A percentile compares a stretch with the other conserved stretches of the same genome.
These are phyloP conservation scores for Pythium phragmiticola DNA, from an alignment of 352 stramenopile genomes.

Conservation along the genomic window DNA sequence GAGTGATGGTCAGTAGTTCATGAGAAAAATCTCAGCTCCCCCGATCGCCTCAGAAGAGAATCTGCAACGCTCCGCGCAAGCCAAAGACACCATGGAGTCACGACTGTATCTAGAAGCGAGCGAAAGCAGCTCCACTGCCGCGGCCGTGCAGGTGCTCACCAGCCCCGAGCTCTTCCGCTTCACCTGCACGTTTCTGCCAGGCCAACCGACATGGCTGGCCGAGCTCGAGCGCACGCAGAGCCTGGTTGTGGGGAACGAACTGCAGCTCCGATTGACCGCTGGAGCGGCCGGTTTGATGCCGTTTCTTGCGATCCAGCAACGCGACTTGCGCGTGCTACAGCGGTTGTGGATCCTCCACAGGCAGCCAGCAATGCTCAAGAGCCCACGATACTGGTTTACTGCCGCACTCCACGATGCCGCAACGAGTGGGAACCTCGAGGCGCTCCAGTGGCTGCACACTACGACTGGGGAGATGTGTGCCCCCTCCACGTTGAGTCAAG, in stretches of 20 bases:
- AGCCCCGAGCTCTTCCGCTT: background rate
- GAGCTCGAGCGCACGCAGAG: conserved; percentile 14
- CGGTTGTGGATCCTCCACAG: conserved; percentile 18
- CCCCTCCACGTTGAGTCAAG: background rate
- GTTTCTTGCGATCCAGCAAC: conserved; percentile 16
- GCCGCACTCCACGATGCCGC: conserved; percentile 18
- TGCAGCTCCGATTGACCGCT: conserved; percentile 1
- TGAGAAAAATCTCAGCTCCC: too few relatives aligned
- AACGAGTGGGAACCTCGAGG: conserved; percentile 12
- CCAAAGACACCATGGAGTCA: background rate
- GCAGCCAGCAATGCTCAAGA: conserved; percentile 15
- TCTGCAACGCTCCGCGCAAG: background rate
- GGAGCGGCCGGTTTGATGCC: conserved; percentile 18
- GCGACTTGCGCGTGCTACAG: conserved; percentile 10
- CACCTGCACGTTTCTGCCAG: conserved; percentile 19
- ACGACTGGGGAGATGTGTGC: background rate
- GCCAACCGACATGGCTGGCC: conserved; percentile 18
- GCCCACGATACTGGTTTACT: conserved; percentile 11
- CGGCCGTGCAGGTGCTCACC: conserved; percentile 11
- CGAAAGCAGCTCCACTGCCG: background rate
- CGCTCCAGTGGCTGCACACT: conserved; percentile 20
- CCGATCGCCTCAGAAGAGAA: too few relatives aligned
- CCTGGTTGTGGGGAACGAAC: background rate
- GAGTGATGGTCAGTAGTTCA: too few relatives aligned
- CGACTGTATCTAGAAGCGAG: background rate